Evolutionary conservation across 164 flowering plant genomes (phyloP), one percentile per base, ranked within the genome.

Genomic region (Protea cynaroides): DNA sequence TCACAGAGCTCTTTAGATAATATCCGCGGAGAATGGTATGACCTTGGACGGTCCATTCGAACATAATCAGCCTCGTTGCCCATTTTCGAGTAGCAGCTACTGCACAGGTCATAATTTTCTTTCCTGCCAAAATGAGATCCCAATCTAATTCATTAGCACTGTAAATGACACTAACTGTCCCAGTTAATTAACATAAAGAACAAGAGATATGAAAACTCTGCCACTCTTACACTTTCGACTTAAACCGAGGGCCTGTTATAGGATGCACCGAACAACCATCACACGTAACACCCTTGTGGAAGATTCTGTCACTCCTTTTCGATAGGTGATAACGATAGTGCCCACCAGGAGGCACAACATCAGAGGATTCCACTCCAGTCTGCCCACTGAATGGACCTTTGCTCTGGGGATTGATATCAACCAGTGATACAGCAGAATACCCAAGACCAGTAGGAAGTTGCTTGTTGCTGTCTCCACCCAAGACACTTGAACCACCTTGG

Each of bases 41-140:
- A 23, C 52, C 70, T 44, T 6, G 99, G 87, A 54, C 65, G 77
- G 29, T 91, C 96, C 24, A 91, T 79, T 65, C 87, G 78, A 9
- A 72, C 72, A 62, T 49, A 49, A 15, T 49, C 52, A 49, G n/a
- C 52, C 52, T 49, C n/a, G 18, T 18, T 49, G 52, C 52, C 52
- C 18, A 49, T 14, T 49, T 49, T 3, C 15, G 52, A 49, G 52
- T 15, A 49, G 52, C 19, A 49, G 17, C 14, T 49, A 2, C 52
- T 49, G 52, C 52, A 49, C 52, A 49, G 18, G 18, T 49, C 19
- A 77, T 49, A 49, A 49, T 49, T 19, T 43, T 49, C 52, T 49
- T 49, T 18, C 18, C 18, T 49, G 52, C 52, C 14, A 18, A 49
- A 15, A 49, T 15, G 17, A 18, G 19, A 49, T 15, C 19, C 7